These are phyloP conservation scores for Scenedesmus sp. DNA, from an alignment of 163 green algal genomes.

Conservation along the genomic window DNA sequence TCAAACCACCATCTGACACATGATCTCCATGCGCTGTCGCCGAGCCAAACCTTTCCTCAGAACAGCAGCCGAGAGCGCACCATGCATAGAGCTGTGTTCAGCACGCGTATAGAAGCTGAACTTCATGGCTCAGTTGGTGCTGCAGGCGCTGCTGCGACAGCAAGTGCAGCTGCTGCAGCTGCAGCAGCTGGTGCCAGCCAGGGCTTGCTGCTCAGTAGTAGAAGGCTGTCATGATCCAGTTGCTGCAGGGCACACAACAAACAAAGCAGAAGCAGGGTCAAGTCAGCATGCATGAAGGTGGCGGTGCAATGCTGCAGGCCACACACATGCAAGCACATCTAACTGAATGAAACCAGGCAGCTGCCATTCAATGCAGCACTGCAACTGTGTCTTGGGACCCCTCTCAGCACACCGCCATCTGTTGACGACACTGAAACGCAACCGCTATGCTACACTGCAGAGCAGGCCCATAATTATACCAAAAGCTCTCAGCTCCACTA, in stretches of 20 bases:
- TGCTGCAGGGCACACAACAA: slow-evolving; percentile 37
- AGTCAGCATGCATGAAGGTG: background rate
- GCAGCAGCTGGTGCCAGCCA: background rate
- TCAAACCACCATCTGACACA: too few relatives aligned
- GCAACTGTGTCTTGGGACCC: too few relatives aligned
- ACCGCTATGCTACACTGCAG: too few relatives aligned
- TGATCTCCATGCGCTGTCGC: too few relatives aligned
- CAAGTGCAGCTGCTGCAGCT: background rate
- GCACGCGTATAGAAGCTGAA: too few relatives aligned
- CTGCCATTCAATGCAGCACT: background rate
- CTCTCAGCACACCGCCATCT: too few relatives aligned
- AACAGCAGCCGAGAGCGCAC: too few relatives aligned
- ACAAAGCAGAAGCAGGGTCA: background rate
- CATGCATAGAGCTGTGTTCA: too few relatives aligned
- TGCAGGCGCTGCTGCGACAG: background rate
- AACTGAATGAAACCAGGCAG: background rate
- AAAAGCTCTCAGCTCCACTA: too few relatives aligned
- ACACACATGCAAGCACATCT: background rate
- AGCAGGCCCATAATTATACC: too few relatives aligned
- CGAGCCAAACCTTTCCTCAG: too few relatives aligned
- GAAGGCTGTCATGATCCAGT: slow-evolving; percentile 75
- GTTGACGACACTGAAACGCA: too few relatives aligned
- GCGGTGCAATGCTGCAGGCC: background rate
- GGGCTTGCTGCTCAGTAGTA: slow-evolving; percentile 65
- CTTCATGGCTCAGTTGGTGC: background rate